A percentile compares a stretch with the other conserved stretches of the same genome.
Evolutionary conservation across 2,329 filamentous ascomycete genomes (phyloP).

Genomic region (Colletotrichum brevisporum): DNA sequence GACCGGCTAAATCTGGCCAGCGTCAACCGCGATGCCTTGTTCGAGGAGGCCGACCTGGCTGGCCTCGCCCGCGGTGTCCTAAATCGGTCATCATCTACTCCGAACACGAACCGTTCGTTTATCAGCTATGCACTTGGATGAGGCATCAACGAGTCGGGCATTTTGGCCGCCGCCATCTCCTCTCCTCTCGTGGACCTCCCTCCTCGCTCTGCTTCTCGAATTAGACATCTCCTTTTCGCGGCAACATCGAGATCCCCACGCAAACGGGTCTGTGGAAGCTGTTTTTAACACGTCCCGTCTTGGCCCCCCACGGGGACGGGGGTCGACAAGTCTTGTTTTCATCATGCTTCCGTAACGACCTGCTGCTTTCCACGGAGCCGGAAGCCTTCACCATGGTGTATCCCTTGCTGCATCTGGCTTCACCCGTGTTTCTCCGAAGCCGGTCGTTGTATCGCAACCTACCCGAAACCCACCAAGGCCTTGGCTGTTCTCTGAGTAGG

Average conservation of each 20-base stretch:
- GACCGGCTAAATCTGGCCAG: neutral
- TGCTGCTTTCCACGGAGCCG: neutral
- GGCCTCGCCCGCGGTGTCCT: neutral
- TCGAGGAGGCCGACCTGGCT: neutral
- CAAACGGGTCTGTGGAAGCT: neutral
- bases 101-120: neutral
- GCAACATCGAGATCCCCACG: neutral
- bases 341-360: neutral
- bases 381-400: constrained; percentile 1
- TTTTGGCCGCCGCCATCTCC: neutral
- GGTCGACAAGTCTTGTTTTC: neutral
- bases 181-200: neutral
- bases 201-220: neutral
- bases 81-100: neutral
- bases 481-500: constrained; percentile 3
- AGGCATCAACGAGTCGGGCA: neutral
- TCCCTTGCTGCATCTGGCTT: neutral
- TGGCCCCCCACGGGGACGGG: constrained; percentile 7
- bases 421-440: constrained; percentile 7
- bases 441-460: constrained; percentile 22
- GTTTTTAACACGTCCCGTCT: neutral
- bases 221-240: constrained; percentile 15
- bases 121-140: neutral
- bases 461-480: constrained; percentile 20
- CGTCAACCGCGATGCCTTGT: neutral